Evolutionary conservation across 2,329 filamentous ascomycete genomes (phyloP).

Genomic region (Alternaria infectoria): DNA sequence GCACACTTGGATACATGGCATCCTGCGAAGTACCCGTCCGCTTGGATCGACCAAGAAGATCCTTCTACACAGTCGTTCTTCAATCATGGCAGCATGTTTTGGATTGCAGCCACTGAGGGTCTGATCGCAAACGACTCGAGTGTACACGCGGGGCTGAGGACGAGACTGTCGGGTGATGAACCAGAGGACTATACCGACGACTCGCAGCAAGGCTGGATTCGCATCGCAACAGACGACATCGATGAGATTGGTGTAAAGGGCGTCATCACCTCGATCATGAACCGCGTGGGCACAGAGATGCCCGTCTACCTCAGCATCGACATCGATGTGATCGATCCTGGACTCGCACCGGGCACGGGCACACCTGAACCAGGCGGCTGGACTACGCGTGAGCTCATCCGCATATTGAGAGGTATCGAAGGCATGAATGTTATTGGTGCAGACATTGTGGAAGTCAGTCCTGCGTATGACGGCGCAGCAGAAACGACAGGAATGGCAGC

Average conservation of each 20-base stretch:
- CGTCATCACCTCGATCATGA: conserved; percentile 73
- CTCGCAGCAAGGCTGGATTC: conserved; percentile 74
- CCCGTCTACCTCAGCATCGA: conserved; percentile 84
- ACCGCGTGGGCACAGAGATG: conserved; percentile 72
- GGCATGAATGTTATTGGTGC: conserved; percentile 84
- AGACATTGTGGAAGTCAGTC: conserved; percentile 87
- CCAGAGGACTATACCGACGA: conserved; percentile 75
- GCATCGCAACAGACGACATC: conserved; percentile 84
- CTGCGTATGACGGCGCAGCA: conserved; percentile 79
- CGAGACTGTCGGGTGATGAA: conserved; percentile 70
- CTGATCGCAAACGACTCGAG: conserved; percentile 75
- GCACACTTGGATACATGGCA: conserved; percentile 83
- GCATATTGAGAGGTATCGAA: conserved; percentile 82
- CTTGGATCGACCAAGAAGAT: conserved; percentile 65
- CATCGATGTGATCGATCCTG: conserved; percentile 81
- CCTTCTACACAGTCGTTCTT: conserved; percentile 72
- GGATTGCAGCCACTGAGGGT: conserved; percentile 81
- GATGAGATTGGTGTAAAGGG: conserved; percentile 79
- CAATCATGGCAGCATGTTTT: conserved; percentile 92
- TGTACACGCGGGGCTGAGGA: conserved; percentile 84
- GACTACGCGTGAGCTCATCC: conserved; percentile 86
- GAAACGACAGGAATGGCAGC: conserved; percentile 84
- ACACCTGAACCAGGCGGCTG: conserved; percentile 91
- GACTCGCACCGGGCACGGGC: conserved; percentile 76
- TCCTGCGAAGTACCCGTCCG: conserved; percentile 77